Base-by-base conservation (phyloP, 768 basidiomycete species). In the Pholiota molesta region DNA sequence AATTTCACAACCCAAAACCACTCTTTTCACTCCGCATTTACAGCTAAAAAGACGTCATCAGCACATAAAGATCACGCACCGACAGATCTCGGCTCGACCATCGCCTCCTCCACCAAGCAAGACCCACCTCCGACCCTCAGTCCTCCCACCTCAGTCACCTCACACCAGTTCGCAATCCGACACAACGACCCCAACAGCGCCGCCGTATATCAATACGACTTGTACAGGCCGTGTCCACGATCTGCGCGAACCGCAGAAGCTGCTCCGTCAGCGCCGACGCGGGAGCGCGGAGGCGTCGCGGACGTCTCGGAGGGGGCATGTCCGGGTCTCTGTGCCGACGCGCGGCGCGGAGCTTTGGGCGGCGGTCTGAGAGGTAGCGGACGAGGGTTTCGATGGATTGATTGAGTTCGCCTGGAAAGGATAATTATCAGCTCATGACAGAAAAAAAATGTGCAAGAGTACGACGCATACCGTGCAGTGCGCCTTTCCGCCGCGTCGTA, bases 151-250 rank as follows among this genome's bases (percentile, higher is more conserved):
- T 77, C 75, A 1, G 87, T 87, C 1, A 99, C 95, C 70, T 98
- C 97, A 74, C 97, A 99, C 95, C 95, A 99, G 74, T 97, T 99
- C 2, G 93, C 86, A 26, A 97, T 79, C 45, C 97, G 84, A 74
- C 97, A 99, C 54, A 98, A 74, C 31, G 93, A 87, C 0, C 93
- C 94, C 10, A 99, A 77, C 60, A 99, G 77, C 13, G 82, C 84
- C 0, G 94, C 47, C 90, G 81, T 44, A 90, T 23, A 93, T 81
- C 21, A 77, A 73, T 97, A 97, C 2, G 91, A 88, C 75, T 97
- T 97, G 76, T 99, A 95, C 65, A 99, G 77, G 93, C 96, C 0
- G 97, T 98, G 69, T 99, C 94, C 26, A 98, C 91, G 35, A 99
- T 88, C 75, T 98, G 96, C 0, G 95, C 95, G 59, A 90, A 93